A percentile compares a stretch with the other conserved stretches of the same genome.
phyloP scores from a whole-genome alignment of 306 rosid genomes.

The Datisca glomerata region DNA sequence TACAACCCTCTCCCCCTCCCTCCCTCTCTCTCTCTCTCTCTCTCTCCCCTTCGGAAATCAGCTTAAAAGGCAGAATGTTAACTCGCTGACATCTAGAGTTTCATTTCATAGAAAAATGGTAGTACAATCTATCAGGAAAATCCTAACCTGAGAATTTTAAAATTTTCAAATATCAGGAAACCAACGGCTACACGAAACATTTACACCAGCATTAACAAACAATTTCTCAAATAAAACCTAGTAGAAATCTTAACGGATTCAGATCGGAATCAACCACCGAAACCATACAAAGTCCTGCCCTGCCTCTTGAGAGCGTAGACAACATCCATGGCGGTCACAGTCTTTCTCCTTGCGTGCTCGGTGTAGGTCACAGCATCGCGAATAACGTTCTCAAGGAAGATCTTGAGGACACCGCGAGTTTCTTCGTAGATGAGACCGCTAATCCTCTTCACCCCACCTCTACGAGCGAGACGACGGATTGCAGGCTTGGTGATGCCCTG shows the following conservation, averaged over 20 bases:
- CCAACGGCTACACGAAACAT: too few relatives aligned
- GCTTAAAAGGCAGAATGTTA: too few relatives aligned
- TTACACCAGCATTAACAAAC: too few relatives aligned
- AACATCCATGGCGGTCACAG: slow-evolving; percentile 13
- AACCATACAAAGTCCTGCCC: slow-evolving; percentile 8
- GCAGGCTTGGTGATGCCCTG: slow-evolving; percentile 3
- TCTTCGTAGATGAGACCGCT: slow-evolving; percentile 2
- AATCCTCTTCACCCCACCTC: slow-evolving; percentile 4
- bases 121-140: too few relatives aligned
- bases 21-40: too few relatives aligned
- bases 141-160: too few relatives aligned
- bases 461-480: slow-evolving; percentile 7
- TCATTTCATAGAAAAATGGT: background rate
- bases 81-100: background rate
- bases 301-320: slow-evolving; percentile 11
- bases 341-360: slow-evolving; percentile 10
- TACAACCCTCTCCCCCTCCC: too few relatives aligned
- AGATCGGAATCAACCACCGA: slow-evolving; percentile 8
- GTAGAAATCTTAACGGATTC: too few relatives aligned
- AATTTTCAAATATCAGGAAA: too few relatives aligned
- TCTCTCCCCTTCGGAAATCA: too few relatives aligned
- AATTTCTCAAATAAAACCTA: too few relatives aligned
- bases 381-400: slow-evolving; percentile 1
- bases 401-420: slow-evolving; percentile 2
- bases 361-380: slow-evolving; percentile 6